Percentiles rank a stretch among this genome's conserved stretches.
phyloP scores from a whole-genome alignment of 2,329 filamentous ascomycete species.

The Monosporascus sp. region DNA sequence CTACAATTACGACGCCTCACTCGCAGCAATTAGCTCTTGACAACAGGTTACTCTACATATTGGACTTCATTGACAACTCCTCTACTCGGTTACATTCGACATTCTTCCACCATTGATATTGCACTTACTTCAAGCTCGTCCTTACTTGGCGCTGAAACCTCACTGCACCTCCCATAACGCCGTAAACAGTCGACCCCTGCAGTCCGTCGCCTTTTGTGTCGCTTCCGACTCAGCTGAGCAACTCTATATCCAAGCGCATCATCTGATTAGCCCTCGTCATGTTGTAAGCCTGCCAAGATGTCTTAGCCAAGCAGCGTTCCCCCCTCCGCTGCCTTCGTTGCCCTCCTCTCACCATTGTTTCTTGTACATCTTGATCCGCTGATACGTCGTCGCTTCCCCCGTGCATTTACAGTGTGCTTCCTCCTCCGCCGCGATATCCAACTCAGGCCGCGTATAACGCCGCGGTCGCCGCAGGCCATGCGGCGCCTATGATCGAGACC shows the following conservation, averaged over 20 bases:
- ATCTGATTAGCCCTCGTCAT: constrained; percentile 10
- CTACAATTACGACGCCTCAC: not conserved
- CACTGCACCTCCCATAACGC: not conserved
- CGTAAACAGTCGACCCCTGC: not conserved
- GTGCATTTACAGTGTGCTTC: constrained; percentile 60
- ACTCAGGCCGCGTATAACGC: constrained; percentile 68
- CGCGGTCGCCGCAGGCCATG: constrained; percentile 60
- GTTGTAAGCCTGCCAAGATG: constrained; percentile 19
- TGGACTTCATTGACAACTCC: not conserved
- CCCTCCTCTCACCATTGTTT: not conserved
- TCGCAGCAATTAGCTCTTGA: not conserved
- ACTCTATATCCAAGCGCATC: not conserved
- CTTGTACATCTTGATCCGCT: not conserved
- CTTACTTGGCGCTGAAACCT: not conserved
- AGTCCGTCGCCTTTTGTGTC: not conserved
- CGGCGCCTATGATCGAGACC: constrained; percentile 79
- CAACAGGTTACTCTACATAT: not conserved
- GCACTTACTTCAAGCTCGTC: not conserved
- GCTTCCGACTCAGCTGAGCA: not conserved
- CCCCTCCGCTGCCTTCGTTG: constrained; percentile 2
- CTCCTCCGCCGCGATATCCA: constrained; percentile 81
- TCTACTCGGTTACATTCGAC: not conserved
- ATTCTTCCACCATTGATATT: not conserved
- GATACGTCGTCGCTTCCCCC: constrained; percentile 1
- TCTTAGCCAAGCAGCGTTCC: constrained; percentile 1